Evolutionary conservation across 192 early-diverging fungal genomes (phyloP).

Genomic region (Entophlyctis helioformis): DNA sequence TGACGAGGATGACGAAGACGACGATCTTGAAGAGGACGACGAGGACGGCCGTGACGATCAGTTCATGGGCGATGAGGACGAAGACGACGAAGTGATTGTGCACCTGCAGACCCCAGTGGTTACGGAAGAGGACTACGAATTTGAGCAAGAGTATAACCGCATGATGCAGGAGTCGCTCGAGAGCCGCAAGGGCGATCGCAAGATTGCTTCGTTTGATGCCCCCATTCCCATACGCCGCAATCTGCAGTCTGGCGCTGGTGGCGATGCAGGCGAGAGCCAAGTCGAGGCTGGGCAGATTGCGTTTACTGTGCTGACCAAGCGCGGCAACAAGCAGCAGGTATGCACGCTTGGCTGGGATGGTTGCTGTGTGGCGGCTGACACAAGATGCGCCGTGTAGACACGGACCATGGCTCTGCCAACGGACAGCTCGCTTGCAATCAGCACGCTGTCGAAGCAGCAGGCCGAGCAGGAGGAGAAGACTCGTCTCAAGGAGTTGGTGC

Average conservation of each 20-base stretch:
- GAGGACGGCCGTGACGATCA: conserved; percentile 33
- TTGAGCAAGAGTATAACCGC: conserved; percentile 80
- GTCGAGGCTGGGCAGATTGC: conserved; percentile 48
- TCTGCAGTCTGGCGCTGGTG: not conserved
- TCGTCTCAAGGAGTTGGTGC: conserved; percentile 82
- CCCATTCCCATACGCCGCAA: conserved; percentile 61
- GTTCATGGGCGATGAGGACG: conserved; percentile 28
- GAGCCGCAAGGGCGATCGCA: conserved; percentile 66
- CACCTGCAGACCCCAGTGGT: conserved; percentile 43
- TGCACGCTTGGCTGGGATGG: not conserved
- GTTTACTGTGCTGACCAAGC: conserved; percentile 74
- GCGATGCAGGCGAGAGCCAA: conserved; percentile 1
- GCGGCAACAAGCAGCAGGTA: conserved; percentile 72
- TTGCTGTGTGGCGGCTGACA: not conserved
- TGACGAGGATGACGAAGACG: conserved; percentile 17
- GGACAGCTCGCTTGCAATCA: conserved; percentile 71
- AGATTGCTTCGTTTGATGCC: conserved; percentile 69
- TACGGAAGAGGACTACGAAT: conserved; percentile 66
- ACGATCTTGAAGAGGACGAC: conserved; percentile 33
- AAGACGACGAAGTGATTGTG: conserved; percentile 63
- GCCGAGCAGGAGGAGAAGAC: conserved; percentile 77
- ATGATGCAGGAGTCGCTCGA: conserved; percentile 90
- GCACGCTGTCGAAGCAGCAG: conserved; percentile 72
- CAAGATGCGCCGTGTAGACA: too few species aligned
- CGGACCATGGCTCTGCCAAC: conserved; percentile 69